Conservation (phyloP, 495 filamentous ascomycete species). For the Lichenothelia convexa region DNA sequence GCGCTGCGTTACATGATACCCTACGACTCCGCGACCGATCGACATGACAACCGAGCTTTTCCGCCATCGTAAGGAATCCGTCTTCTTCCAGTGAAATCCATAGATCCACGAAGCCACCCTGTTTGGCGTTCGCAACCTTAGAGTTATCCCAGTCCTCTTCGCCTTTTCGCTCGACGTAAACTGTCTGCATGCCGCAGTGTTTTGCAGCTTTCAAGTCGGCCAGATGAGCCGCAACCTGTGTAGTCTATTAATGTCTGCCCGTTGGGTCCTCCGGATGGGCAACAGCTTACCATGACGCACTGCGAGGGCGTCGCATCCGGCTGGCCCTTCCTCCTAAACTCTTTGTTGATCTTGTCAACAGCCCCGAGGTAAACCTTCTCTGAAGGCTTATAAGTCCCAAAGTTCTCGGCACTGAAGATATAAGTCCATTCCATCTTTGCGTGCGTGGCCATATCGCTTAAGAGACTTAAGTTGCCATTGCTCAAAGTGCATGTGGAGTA, state of each 20-base stretch:
- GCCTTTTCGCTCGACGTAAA: conserved; percentile 66
- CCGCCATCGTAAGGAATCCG: conserved; percentile 36
- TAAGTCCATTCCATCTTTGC: conserved; percentile 41
- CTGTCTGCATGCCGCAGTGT: conserved; percentile 40
- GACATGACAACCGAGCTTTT: conserved; percentile 23
- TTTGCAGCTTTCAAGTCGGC: conserved; percentile 49
- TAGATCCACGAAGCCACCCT: conserved; percentile 42
- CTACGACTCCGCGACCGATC: too few relatives aligned
- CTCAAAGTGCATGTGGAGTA: conserved; percentile 48
- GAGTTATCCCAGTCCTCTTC: conserved; percentile 31
- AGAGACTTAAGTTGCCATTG: conserved; percentile 51
- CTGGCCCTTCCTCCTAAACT: too few relatives aligned
- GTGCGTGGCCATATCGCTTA: conserved; percentile 41
- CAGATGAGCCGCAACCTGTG: conserved; percentile 54
- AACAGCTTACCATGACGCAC: conserved; percentile 64
- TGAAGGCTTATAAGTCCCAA: conserved; percentile 62
- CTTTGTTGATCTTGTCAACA: conserved; percentile 29
- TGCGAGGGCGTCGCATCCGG: conserved; percentile 38
- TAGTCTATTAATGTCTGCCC: too few relatives aligned
- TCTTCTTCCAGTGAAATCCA: conserved; percentile 34
- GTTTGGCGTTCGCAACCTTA: not conserved
- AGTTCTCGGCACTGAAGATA: conserved; percentile 47
- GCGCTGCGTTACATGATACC: too few relatives aligned
- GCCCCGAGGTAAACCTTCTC: conserved; percentile 50
- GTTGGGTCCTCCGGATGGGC: too few relatives aligned